phyloP scores from a whole-genome alignment of 768 basidiomycete species.

The Baorangia bicolor region DNA sequence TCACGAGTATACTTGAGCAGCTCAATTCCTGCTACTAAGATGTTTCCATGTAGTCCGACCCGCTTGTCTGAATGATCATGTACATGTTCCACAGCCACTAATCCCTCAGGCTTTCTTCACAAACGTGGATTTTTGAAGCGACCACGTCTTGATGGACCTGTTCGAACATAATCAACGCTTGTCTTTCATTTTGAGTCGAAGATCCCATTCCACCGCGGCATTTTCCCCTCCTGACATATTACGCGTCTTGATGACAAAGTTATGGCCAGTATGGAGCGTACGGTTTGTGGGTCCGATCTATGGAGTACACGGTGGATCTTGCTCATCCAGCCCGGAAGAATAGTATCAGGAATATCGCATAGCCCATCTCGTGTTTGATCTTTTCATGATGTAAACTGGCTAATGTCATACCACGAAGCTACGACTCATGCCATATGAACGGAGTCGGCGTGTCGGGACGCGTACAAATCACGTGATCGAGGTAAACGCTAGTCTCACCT shows the following conservation, averaged over 20 bases:
- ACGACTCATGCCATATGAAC: too few relatives aligned
- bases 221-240: not conserved
- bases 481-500: not conserved
- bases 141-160: not conserved
- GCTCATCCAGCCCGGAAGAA: not conserved
- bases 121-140: not conserved
- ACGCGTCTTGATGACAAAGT: not conserved
- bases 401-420: too few relatives aligned
- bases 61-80: not conserved
- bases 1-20: not conserved
- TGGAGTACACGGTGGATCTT: not conserved
- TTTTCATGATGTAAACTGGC: too few relatives aligned
- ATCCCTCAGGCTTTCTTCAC: not conserved
- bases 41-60: not conserved
- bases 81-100: not conserved
- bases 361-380: not conserved
- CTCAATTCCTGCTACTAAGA: not conserved
- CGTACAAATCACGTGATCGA: constrained; percentile 19
- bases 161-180: not conserved
- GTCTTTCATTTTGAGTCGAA: not conserved
- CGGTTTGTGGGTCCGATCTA: not conserved
- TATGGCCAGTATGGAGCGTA: too few relatives aligned
- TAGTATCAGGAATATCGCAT: not conserved
- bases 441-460: not conserved
- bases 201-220: not conserved